A percentile compares a stretch with the other conserved stretches of the same genome.
These are phyloP conservation scores for Cercophora sp. DNA, from an alignment of 495 filamentous ascomycete species.

Conservation along the genomic window DNA sequence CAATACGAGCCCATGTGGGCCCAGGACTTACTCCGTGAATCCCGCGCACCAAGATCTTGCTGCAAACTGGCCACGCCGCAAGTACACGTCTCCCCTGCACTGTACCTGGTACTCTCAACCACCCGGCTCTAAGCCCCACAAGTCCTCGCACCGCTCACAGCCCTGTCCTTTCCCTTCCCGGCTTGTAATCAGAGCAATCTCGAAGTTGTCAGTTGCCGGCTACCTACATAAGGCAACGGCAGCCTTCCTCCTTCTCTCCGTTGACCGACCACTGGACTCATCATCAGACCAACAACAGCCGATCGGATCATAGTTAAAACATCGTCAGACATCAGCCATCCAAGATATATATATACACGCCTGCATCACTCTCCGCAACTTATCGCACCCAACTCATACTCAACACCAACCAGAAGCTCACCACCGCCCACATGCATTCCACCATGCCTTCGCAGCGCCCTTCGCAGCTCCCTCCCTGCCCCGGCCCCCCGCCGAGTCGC, in stretches of 20 bases:
- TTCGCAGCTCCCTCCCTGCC: slow-evolving; percentile 75
- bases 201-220: slow-evolving; percentile 25
- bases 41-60: slow-evolving; percentile 5
- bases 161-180: slow-evolving; percentile 30
- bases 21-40: slow-evolving; percentile 16
- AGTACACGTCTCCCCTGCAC: slow-evolving; percentile 15
- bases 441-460: slow-evolving; percentile 66
- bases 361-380: no score
- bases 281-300: slow-evolving; percentile 29
- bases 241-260: slow-evolving; percentile 29
- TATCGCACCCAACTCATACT: no score
- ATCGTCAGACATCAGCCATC: slow-evolving; percentile 8
- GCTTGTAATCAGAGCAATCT: slow-evolving; percentile 32
- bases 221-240: slow-evolving; percentile 43
- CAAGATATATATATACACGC: no score
- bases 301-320: slow-evolving; percentile 20
- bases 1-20: slow-evolving; percentile 17
- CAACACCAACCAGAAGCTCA: slow-evolving; percentile 16
- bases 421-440: slow-evolving; percentile 26
- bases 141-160: slow-evolving; percentile 23
- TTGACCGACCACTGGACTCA: slow-evolving; percentile 16
- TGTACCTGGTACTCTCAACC: slow-evolving; percentile 21
- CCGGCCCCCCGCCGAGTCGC: slow-evolving; percentile 76
- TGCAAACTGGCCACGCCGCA: neutral
- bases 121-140: slow-evolving; percentile 22